Percentiles rank a stretch among this genome's conserved stretches.
Evolutionary conservation across 2,329 filamentous ascomycete species (phyloP).

Genomic region (Parastagonospora avenae): DNA sequence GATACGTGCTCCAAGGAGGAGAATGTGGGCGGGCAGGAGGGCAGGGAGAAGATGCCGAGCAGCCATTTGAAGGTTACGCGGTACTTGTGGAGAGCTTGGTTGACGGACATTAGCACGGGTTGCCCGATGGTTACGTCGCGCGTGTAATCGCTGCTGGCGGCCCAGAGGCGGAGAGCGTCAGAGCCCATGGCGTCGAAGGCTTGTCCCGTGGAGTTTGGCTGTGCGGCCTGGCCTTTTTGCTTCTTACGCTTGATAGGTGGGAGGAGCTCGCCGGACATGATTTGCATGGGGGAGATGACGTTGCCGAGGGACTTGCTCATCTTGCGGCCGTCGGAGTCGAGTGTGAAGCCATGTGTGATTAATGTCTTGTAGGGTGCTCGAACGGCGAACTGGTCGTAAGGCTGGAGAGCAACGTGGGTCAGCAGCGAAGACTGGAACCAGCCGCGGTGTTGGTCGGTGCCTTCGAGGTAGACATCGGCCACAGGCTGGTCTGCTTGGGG

Average conservation of each 20-base stretch:
- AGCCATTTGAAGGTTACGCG: slow-evolving; percentile 90
- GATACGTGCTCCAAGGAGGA: slow-evolving; percentile 24
- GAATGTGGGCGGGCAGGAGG: slow-evolving; percentile 40
- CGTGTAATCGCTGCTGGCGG: slow-evolving; percentile 88
- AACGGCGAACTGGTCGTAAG: slow-evolving; percentile 24
- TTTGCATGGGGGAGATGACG: slow-evolving; percentile 76
- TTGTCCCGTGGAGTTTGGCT: slow-evolving; percentile 34
- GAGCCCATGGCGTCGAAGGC: slow-evolving; percentile 75
- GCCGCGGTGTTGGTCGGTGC: slow-evolving; percentile 92
- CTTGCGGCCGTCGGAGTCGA: slow-evolving; percentile 89
- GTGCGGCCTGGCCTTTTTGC: slow-evolving; percentile 51
- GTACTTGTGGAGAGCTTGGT: slow-evolving; percentile 81
- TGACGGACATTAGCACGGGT: slow-evolving; percentile 75
- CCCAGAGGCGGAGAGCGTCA: slow-evolving; percentile 89
- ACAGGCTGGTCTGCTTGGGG: slow-evolving; percentile 47
- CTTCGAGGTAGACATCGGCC: slow-evolving; percentile 91
- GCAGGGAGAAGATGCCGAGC: slow-evolving; percentile 66
- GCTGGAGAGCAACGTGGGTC: slow-evolving; percentile 74
- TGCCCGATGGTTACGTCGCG: slow-evolving; percentile 83
- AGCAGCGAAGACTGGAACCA: slow-evolving; percentile 98
- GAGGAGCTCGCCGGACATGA: slow-evolving; percentile 82
- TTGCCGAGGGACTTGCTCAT: slow-evolving; percentile 99
- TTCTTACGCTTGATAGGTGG: slow-evolving; percentile 71
- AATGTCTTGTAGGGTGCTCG: slow-evolving; percentile 81
- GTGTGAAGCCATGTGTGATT: slow-evolving; percentile 94